Evolutionary conservation across 1,284 basidiomycete species (phyloP).

Genomic region (Exsudoporus floridanus): DNA sequence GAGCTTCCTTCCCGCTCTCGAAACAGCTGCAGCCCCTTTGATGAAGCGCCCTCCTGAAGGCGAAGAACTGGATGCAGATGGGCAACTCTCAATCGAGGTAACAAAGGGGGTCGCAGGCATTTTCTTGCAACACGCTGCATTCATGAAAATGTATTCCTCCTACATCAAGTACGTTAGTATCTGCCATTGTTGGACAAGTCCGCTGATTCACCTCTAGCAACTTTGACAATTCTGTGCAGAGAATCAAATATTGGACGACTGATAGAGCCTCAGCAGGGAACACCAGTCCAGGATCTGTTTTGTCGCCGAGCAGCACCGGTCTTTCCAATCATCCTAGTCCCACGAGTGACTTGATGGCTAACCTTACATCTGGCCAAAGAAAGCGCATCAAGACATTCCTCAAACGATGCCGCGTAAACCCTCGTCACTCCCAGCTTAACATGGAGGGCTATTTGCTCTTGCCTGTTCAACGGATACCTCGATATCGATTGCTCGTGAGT

Average conservation of each 20-base stretch:
- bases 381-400: slow-evolving; percentile 86
- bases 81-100: slow-evolving; percentile 70
- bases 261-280: slow-evolving; percentile 46
- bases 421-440: slow-evolving; percentile 94
- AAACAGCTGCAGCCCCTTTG: slow-evolving; percentile 69
- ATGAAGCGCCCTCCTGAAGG: slow-evolving; percentile 49
- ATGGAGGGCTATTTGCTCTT: slow-evolving; percentile 93
- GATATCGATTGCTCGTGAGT: slow-evolving; percentile 87
- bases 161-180: slow-evolving; percentile 82
- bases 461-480: slow-evolving; percentile 94
- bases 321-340: slow-evolving; percentile 53
- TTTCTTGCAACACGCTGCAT: slow-evolving; percentile 90
- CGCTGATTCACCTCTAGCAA: slow-evolving; percentile 52
- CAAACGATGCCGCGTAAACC: slow-evolving; percentile 82
- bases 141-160: slow-evolving; percentile 96
- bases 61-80: slow-evolving; percentile 63
- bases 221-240: slow-evolving; percentile 87
- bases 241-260: slow-evolving; percentile 81
- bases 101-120: slow-evolving; percentile 85
- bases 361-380: slow-evolving; percentile 69
- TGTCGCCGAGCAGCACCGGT: slow-evolving; percentile 57
- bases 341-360: slow-evolving; percentile 42
- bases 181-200: slow-evolving; percentile 1
- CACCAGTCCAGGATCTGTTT: slow-evolving; percentile 42
- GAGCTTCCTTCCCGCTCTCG: slow-evolving; percentile 88